These are phyloP conservation scores for Zalaria obscura DNA, from an alignment of 2,329 filamentous ascomycete genomes.

Conservation along the genomic window DNA sequence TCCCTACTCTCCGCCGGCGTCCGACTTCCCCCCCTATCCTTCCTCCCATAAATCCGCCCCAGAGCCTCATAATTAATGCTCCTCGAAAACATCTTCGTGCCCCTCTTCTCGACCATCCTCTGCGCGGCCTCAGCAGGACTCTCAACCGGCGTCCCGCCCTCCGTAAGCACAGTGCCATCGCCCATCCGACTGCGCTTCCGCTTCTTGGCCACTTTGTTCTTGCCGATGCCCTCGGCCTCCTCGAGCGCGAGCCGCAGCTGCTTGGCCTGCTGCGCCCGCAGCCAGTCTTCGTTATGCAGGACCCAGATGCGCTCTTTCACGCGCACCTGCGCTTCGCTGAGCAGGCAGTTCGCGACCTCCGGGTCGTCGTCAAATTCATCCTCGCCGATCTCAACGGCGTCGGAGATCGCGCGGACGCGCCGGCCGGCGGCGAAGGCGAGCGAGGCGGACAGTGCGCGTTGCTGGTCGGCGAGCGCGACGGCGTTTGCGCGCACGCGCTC, in stretches of 20 bases:
- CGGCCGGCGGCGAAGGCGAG: constrained; percentile 34
- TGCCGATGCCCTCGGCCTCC: constrained; percentile 31
- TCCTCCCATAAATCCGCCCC: constrained; percentile 20
- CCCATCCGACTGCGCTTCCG: constrained; percentile 28
- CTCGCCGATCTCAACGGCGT: constrained; percentile 49
- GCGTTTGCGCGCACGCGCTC: constrained; percentile 15
- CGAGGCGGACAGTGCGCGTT: constrained; percentile 24
- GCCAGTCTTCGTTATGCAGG: constrained; percentile 85
- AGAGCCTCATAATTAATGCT: constrained; percentile 33
- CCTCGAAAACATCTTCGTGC: constrained; percentile 23
- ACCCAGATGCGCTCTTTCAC: constrained; percentile 91
- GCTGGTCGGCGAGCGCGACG: constrained; percentile 13
- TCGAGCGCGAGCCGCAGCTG: constrained; percentile 56
- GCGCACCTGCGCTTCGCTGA: constrained; percentile 58
- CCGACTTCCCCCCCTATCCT: constrained; percentile 3
- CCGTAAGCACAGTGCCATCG: constrained; percentile 24
- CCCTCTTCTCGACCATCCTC: constrained; percentile 31
- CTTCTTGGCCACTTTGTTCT: constrained; percentile 26
- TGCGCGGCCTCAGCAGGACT: constrained; percentile 30
- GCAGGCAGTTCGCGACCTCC: constrained; percentile 68
- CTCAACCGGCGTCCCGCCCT: constrained; percentile 19
- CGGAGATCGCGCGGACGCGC: constrained; percentile 15
- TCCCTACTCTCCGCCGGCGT: constrained; percentile 4
- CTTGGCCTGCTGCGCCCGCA: constrained; percentile 76
- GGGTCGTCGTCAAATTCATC: constrained; percentile 81